Percentiles rank a stretch among this genome's conserved stretches.
These are phyloP conservation scores for Gaultheria prostrata DNA, from an alignment of 148 eudicot species.

Conservation along the genomic window DNA sequence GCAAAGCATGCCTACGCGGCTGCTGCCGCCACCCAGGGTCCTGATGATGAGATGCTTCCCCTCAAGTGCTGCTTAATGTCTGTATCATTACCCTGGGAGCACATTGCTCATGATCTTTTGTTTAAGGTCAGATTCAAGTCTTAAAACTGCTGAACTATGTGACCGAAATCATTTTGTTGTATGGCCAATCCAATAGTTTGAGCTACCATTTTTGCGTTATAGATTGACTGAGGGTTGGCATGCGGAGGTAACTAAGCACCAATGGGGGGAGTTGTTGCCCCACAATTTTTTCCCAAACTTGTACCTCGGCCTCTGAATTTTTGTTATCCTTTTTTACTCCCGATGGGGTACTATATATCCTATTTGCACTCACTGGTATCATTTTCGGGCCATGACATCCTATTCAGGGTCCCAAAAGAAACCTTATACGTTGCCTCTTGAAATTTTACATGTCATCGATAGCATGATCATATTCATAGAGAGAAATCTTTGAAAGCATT, in stretches of 20 bases:
- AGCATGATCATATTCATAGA: neutral
- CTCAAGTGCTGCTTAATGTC: conserved; percentile 95
- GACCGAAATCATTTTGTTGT: neutral
- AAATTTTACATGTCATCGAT: neutral
- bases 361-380: neutral
- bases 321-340: neutral
- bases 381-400: neutral
- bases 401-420: neutral
- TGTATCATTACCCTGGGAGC: conserved; percentile 93
- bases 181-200: neutral
- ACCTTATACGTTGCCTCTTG: neutral
- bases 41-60: conserved; percentile 84
- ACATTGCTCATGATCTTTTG: conserved; percentile 84
- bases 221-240: neutral
- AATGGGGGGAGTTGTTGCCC: neutral
- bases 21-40: conserved; percentile 45
- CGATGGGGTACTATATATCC: neutral
- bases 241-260: neutral
- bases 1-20: conserved; percentile 83
- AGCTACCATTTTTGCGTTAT: neutral
- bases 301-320: neutral
- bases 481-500: neutral
- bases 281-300: neutral
- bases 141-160: neutral
- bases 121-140: conserved; percentile 57